A percentile compares a stretch with the other conserved stretches of the same genome.
These are phyloP conservation scores for Candida anglica DNA, from an alignment of 805 yeast genomes.

Conservation along the genomic window DNA sequence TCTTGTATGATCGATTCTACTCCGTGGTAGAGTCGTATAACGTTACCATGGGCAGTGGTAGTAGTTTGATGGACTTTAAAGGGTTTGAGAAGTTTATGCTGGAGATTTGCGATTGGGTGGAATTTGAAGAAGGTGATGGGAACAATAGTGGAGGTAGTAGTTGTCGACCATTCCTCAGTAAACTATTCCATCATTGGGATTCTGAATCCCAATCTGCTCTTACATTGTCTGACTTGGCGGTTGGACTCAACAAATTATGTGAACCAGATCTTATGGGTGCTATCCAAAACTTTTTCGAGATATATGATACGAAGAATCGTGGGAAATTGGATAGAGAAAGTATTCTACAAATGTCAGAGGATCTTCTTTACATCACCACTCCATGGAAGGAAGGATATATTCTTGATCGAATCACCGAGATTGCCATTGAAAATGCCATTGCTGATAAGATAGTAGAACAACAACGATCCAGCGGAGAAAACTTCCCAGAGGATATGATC, in stretches of 20 bases:
- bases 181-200: slow-evolving; percentile 50
- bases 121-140: neutral
- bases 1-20: slow-evolving; percentile 82
- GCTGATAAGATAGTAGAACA: slow-evolving; percentile 56
- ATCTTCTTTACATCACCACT: slow-evolving; percentile 71
- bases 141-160: neutral
- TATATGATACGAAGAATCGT: slow-evolving; percentile 60
- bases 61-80: slow-evolving; percentile 68
- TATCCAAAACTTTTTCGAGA: slow-evolving; percentile 71
- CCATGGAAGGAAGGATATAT: slow-evolving; percentile 77
- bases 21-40: slow-evolving; percentile 67
- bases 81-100: slow-evolving; percentile 72
- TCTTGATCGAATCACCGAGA: slow-evolving; percentile 62
- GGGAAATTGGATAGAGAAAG: slow-evolving; percentile 74
- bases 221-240: slow-evolving; percentile 63
- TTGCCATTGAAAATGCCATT: slow-evolving; percentile 59
- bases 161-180: slow-evolving; percentile 26
- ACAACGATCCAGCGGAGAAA: slow-evolving; percentile 15
- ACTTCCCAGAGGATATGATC: slow-evolving; percentile 26
- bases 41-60: slow-evolving; percentile 44
- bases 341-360: slow-evolving; percentile 83
- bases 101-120: slow-evolving; percentile 72
- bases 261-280: slow-evolving; percentile 75
- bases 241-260: slow-evolving; percentile 66
- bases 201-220: slow-evolving; percentile 49